Evolutionary conservation across 176 grass and related monocot species (phyloP).

Genomic region (Hordeum marinum): DNA sequence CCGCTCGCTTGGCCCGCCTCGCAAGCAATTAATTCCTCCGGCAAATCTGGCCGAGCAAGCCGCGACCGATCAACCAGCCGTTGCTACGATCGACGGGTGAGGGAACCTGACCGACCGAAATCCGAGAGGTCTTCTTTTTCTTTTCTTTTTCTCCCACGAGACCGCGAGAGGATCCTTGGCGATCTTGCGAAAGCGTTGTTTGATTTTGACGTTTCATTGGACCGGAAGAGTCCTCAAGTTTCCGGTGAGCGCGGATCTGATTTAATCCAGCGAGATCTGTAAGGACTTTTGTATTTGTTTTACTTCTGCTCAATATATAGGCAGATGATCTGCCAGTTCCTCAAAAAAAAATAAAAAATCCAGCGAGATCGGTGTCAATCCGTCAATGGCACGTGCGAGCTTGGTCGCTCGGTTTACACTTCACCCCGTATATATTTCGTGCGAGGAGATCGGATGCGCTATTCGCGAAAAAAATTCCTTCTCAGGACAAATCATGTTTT

Average conservation of each 20-base stretch:
- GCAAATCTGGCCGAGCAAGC: neutral
- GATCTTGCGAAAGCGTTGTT: neutral
- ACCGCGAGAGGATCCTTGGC: neutral
- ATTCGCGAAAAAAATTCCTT: too few relatives aligned
- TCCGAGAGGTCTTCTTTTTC: too few relatives aligned
- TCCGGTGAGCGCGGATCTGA: neutral
- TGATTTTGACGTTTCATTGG: neutral
- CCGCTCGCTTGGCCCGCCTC: neutral
- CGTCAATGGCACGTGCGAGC: neutral
- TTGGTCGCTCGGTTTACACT: neutral
- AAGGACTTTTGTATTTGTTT: too few relatives aligned
- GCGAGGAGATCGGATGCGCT: too few relatives aligned
- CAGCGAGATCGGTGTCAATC: neutral
- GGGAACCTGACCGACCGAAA: too few relatives aligned
- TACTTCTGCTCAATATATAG: too few relatives aligned
- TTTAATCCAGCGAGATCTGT: neutral
- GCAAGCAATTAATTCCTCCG: neutral
- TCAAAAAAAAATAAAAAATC: too few relatives aligned
- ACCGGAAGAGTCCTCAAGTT: neutral
- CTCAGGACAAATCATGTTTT: too few relatives aligned
- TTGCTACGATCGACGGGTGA: too few relatives aligned
- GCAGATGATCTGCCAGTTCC: too few relatives aligned
- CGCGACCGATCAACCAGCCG: neutral
- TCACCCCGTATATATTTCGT: neutral
- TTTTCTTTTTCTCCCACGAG: neutral